A percentile compares a stretch with the other conserved stretches of the same genome.
Conservation (phyloP, 2,329 filamentous ascomycete species). For the Arthrobotrys sinensis region DNA sequence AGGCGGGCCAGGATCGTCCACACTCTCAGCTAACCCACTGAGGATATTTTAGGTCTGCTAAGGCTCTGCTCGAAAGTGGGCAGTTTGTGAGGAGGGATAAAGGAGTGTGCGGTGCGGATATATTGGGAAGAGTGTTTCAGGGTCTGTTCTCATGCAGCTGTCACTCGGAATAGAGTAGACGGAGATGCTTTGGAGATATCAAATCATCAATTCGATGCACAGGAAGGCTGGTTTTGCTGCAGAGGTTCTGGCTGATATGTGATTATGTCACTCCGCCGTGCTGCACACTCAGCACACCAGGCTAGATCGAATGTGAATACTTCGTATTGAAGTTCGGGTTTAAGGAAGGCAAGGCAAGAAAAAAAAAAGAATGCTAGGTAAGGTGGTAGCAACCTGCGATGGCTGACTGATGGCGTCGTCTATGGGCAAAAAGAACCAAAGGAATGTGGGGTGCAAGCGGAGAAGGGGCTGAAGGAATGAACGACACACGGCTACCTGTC, state of each 20-base stretch:
- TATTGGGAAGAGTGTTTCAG: constrained; percentile 44
- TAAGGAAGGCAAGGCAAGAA: constrained; percentile 10
- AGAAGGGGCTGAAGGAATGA: constrained; percentile 28
- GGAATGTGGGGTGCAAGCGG: constrained; percentile 38
- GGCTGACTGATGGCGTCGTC: constrained; percentile 24
- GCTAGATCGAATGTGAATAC: constrained; percentile 4
- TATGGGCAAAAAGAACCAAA: constrained; percentile 22
- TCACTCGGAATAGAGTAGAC: constrained; percentile 45
- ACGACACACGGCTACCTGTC: constrained; percentile 10
- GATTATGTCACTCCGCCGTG: constrained; percentile 11
- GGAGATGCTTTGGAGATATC: constrained; percentile 16
- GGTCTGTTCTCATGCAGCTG: constrained; percentile 43
- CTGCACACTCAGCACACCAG: constrained; percentile 21
- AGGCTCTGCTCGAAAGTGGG: neutral
- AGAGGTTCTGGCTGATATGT: constrained; percentile 9
- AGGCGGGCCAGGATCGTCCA: constrained; percentile 38
- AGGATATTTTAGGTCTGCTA: constrained; percentile 5
- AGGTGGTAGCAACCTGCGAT: neutral
- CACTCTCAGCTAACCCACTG: constrained; percentile 26
- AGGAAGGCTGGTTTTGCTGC: neutral
- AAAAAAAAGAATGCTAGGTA: constrained; percentile 17
- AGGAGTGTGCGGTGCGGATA: neutral
- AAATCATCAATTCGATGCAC: constrained; percentile 32
- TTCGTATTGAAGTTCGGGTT: constrained; percentile 11
- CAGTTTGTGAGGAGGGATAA: neutral